Conservation (phyloP, 2,329 filamentous ascomycete genomes). For the Colletotrichum plurivorum region DNA sequence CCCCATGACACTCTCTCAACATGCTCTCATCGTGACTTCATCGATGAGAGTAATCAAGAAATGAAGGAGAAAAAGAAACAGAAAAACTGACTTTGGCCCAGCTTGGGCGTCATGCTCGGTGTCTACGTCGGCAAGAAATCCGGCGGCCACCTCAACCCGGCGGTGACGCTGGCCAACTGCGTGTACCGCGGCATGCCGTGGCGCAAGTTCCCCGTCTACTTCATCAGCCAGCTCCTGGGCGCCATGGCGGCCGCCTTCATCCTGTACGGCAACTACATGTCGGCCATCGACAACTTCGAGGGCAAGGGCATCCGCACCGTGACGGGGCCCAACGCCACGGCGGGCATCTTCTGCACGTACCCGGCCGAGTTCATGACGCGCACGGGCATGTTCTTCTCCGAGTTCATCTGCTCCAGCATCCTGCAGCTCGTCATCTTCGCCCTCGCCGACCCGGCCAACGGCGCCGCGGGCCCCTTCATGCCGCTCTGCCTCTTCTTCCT, state of each 20-base stretch:
- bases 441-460: conserved; percentile 70
- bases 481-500: conserved; percentile 78
- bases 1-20: no score
- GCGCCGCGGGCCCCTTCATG: conserved; percentile 69
- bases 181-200: conserved; percentile 78
- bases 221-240: conserved; percentile 75
- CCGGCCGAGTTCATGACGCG: conserved; percentile 76
- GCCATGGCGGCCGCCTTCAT: conserved; percentile 74
- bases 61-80: not conserved
- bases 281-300: conserved; percentile 75
- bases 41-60: conserved; percentile 7
- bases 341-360: conserved; percentile 82
- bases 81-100: conserved; percentile 44
- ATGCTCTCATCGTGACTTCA: conserved; percentile 31
- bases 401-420: conserved; percentile 77
- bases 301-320: conserved; percentile 76
- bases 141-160: conserved; percentile 78
- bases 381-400: conserved; percentile 78
- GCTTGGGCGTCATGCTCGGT: conserved; percentile 77
- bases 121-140: conserved; percentile 77
- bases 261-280: conserved; percentile 73
- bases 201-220: conserved; percentile 78
- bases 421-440: conserved; percentile 82
- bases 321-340: conserved; percentile 70
- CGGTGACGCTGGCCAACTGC: conserved; percentile 79